Base-by-base conservation (phyloP, 768 basidiomycete genomes). In the Leccinum subtestaceum region DNA sequence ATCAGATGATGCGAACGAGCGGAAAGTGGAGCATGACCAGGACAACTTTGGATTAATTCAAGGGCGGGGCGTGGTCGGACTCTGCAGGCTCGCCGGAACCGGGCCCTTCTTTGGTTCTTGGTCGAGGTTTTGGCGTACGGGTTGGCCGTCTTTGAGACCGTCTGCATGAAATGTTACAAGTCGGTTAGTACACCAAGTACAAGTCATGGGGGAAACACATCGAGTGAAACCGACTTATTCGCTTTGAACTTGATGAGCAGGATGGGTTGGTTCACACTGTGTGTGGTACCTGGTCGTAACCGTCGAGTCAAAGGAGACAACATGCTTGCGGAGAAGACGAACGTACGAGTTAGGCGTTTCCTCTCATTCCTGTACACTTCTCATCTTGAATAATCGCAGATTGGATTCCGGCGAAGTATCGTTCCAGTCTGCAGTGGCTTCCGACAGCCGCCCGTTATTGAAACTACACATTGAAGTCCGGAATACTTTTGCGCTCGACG, bases 221-320 rank as follows among this genome's bases (percentile, higher is more conserved):
- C 90, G 11, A 98, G 80, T 0, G 91, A 89, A 72, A 98, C 96
- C 0, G 93, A 87, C 66, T 96, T 98, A 72, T 97, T 91, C 75
- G 98, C 94, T 70, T 98, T 96, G 63, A 98, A 98, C 70, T 99
- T 96, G 66, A 98, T 97, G 10, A 98, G 78, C 17, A 99, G 78
- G 54, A 99, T 81, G 0, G 96, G 95, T 19, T 89, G 86, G 71
- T 73, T 98, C 96, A 76, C 96, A 98, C 68, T 99, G 97, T 0
- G 94, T 92, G 70, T 29, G 29, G 29, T 96, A 97, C 60, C 96
- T 98, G 64, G 3, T 21, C 46, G 48, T 9, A 49, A 10, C 32
- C 61, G 17, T 63, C 55, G 46, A 17, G 32, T 59, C 6, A 62
- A 45, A 8, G 9, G 6, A 7, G n/a, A 40, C n/a, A 4, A n/a